Conservation (phyloP, 179 eudicot species). For the Beta macrorhiza region DNA sequence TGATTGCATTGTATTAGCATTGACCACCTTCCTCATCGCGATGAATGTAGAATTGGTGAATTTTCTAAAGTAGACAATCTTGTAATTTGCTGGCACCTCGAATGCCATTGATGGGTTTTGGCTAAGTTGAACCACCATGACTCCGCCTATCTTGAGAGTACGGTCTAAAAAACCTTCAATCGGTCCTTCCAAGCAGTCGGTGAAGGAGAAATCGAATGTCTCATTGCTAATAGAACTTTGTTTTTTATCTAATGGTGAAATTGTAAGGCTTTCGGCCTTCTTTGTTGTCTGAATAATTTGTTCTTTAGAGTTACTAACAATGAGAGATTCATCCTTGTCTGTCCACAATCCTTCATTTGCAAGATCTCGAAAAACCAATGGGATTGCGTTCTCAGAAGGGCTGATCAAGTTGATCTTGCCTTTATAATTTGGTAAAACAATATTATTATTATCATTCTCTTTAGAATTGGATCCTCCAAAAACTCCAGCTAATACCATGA, state of each 20-base stretch:
- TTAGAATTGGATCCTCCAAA: constrained; percentile 17
- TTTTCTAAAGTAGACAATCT: constrained; percentile 50
- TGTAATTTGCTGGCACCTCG: constrained; percentile 40
- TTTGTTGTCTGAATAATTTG: constrained; percentile 13
- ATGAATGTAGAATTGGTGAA: constrained; percentile 35
- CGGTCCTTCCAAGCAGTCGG: constrained; percentile 22
- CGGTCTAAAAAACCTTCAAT: constrained; percentile 37
- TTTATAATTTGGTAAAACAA: neutral
- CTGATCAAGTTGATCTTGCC: constrained; percentile 1
- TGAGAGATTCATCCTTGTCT: constrained; percentile 43
- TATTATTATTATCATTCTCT: neutral
- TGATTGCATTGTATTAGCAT: neutral
- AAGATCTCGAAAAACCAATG: constrained; percentile 51
- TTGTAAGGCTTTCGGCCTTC: constrained; percentile 31
- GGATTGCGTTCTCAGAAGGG: neutral
- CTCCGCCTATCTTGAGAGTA: constrained; percentile 50
- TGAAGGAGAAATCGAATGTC: constrained; percentile 49
- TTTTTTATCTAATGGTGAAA: constrained; percentile 30
- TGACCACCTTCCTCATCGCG: constrained; percentile 47
- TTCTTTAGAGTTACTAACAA: constrained; percentile 31
- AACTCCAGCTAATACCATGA: constrained; percentile 33
- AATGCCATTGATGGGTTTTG: constrained; percentile 32
- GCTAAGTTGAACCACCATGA: constrained; percentile 37
- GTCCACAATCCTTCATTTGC: constrained; percentile 58
- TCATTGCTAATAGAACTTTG: constrained; percentile 32